A percentile compares a stretch with the other conserved stretches of the same genome.
phyloP scores from a whole-genome alignment of 441 rosid genomes.

The Syzygium syzygioides region DNA sequence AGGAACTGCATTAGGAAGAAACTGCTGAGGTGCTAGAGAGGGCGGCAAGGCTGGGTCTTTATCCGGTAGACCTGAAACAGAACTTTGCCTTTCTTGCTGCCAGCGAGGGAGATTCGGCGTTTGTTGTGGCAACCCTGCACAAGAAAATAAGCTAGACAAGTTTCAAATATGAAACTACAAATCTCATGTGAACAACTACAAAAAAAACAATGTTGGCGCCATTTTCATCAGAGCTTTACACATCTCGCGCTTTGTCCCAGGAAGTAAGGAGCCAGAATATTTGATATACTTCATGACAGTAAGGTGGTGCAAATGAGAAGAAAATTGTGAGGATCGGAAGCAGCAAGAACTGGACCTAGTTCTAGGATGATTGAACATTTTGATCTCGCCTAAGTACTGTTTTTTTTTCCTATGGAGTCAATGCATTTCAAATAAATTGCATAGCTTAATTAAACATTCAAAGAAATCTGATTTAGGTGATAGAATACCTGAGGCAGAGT shows the following conservation, averaged over 20 bases:
- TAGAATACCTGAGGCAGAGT: slow-evolving; percentile 47
- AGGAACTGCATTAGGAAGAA: slow-evolving; percentile 49
- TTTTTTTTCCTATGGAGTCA: not conserved
- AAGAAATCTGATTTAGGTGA: not conserved
- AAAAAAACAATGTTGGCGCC: not conserved
- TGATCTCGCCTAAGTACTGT: not conserved
- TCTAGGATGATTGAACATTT: not conserved
- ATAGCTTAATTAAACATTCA: not conserved
- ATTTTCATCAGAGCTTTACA: not conserved
- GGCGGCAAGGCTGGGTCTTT: slow-evolving; percentile 35
- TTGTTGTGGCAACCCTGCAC: slow-evolving; percentile 55
- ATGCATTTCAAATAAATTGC: not conserved
- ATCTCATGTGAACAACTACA: not conserved
- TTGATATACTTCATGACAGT: not conserved
- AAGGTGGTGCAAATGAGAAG: not conserved
- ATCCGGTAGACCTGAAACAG: slow-evolving; percentile 28
- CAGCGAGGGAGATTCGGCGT: slow-evolving; percentile 32
- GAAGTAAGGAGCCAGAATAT: not conserved
- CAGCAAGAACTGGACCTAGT: not conserved
- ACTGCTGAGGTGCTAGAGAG: slow-evolving; percentile 46
- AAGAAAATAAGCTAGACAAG: not conserved
- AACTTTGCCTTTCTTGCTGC: slow-evolving; percentile 49
- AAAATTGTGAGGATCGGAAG: not conserved
- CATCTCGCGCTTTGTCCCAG: not conserved
- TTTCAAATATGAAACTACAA: not conserved